A percentile compares a stretch with the other conserved stretches of the same genome.
Evolutionary conservation across 768 basidiomycete species (phyloP).

Genomic region (Phaffia tasmanica): DNA sequence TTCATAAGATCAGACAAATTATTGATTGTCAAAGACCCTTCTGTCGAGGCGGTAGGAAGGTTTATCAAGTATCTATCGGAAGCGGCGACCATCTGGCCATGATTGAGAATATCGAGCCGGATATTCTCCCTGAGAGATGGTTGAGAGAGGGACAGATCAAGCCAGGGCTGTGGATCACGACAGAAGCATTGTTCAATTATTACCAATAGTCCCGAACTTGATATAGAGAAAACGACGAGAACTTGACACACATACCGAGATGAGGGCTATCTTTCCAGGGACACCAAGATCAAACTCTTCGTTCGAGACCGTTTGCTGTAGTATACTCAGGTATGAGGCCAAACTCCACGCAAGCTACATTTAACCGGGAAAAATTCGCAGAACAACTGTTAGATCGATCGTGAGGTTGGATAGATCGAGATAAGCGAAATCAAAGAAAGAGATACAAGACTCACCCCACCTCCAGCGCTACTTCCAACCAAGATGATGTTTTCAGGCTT

Average conservation of each 20-base stretch:
- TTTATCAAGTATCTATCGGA: not conserved
- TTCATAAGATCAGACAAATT: too few species aligned
- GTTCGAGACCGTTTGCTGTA: not conserved
- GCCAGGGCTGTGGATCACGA: not conserved
- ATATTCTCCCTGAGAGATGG: not conserved
- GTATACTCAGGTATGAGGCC: not conserved
- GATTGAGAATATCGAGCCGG: not conserved
- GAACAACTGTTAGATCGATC: too few species aligned
- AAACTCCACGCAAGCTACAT: too few species aligned
- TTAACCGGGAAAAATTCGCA: too few species aligned
- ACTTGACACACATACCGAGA: not conserved
- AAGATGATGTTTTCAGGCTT: not conserved
- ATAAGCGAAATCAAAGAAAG: not conserved
- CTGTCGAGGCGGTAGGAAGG: not conserved
- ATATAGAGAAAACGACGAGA: not conserved
- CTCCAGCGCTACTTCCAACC: slow-evolving; percentile 1
- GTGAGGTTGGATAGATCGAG: not conserved
- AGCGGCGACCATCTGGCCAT: not conserved
- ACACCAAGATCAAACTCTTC: not conserved
- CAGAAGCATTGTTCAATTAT: not conserved
- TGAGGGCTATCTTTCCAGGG: not conserved
- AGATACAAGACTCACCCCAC: not conserved
- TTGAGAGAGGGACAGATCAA: slow-evolving; percentile 7
- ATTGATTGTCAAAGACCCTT: too few species aligned
- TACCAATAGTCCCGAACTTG: not conserved